Conservation (phyloP, 78 protist species). For the Planoprotostelium fungivorum region DNA sequence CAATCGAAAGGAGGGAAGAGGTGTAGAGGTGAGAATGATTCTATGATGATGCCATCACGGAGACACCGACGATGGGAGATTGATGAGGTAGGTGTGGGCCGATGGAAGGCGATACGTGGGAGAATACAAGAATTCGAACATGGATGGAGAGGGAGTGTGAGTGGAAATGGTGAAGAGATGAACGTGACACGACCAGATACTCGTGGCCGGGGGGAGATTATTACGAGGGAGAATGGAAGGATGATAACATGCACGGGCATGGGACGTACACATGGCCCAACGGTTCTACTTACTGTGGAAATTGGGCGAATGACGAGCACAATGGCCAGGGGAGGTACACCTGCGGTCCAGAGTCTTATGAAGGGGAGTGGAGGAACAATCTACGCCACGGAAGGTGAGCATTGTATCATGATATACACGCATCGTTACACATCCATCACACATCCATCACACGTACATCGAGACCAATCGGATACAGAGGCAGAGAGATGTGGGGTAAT, state of each 20-base stretch:
- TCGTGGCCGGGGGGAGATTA: neutral
- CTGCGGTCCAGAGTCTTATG: neutral
- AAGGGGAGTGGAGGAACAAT: neutral
- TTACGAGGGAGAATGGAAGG: neutral
- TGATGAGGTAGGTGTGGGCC: neutral
- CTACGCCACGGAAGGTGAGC: neutral
- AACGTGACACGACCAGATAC: neutral
- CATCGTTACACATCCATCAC: no score
- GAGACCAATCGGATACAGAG: neutral
- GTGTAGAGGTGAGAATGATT: neutral
- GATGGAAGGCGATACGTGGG: neutral
- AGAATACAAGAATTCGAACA: neutral
- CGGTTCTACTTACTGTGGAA: neutral
- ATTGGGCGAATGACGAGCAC: neutral
- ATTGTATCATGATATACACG: no score
- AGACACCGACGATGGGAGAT: neutral
- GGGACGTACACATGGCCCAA: slow-evolving; percentile 4
- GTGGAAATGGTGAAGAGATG: neutral
- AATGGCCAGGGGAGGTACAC: neutral
- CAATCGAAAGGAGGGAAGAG: neutral
- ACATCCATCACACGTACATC: no score
- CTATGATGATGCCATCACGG: neutral
- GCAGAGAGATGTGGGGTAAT: neutral
- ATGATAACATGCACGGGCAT: slow-evolving; percentile 1
- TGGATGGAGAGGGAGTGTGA: neutral